A percentile compares a stretch with the other conserved stretches of the same genome.
phyloP scores from a whole-genome alignment of 2,329 filamentous ascomycete species.

The Passalora sequoiae region DNA sequence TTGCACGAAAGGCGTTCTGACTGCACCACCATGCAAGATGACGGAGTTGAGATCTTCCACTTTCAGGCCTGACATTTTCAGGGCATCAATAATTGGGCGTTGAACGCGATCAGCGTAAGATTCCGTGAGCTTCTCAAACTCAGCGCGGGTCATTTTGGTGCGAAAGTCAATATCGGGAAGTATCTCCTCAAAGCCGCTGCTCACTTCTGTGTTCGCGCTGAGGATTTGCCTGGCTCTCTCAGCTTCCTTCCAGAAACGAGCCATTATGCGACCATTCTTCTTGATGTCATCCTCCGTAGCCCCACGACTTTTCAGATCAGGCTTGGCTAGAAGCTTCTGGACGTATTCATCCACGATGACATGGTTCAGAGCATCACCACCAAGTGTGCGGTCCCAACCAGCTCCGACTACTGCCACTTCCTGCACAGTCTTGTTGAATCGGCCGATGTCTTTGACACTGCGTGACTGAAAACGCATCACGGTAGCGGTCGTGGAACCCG shows the following conservation, averaged over 20 bases:
- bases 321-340: conserved; percentile 65
- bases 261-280: conserved; percentile 74
- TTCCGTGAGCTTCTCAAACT: conserved; percentile 75
- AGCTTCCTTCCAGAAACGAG: conserved; percentile 89
- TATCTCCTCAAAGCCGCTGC: conserved; percentile 77
- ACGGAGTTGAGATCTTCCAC: conserved; percentile 77
- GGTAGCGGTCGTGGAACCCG: conserved; percentile 86
- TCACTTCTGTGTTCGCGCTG: conserved; percentile 83
- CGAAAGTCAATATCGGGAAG: conserved; percentile 91
- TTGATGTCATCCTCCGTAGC: conserved; percentile 61
- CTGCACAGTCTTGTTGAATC: conserved; percentile 93
- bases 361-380: conserved; percentile 82
- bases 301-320: conserved; percentile 57
- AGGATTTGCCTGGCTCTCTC: conserved; percentile 82
- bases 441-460: conserved; percentile 83
- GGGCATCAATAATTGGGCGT: conserved; percentile 65
- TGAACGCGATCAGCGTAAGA: conserved; percentile 63
- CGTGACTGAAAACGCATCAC: conserved; percentile 84
- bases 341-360: conserved; percentile 88
- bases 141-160: conserved; percentile 74
- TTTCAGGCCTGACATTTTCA: conserved; percentile 66
- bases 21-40: conserved; percentile 86
- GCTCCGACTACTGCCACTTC: conserved; percentile 84
- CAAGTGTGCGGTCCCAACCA: conserved; percentile 84
- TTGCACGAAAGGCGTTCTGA: conserved; percentile 91